Conservation (phyloP, 257 asterid species). For the Solanum tarijense region DNA sequence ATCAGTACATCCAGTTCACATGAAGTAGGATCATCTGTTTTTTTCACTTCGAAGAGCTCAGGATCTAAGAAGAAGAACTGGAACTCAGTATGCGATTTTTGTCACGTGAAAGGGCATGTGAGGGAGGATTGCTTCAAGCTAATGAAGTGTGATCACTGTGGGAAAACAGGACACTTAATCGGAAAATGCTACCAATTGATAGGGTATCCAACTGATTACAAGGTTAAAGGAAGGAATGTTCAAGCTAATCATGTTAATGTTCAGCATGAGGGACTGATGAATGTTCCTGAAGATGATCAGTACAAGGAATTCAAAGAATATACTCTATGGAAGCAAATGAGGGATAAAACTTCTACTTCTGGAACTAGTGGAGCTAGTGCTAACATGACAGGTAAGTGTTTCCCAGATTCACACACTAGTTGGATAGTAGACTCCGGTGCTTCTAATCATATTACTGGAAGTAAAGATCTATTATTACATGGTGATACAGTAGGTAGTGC, state of each 20-base stretch:
- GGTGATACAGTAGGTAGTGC: background rate
- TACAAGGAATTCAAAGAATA: too few species aligned
- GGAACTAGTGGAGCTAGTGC: too few species aligned
- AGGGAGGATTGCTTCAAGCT: background rate
- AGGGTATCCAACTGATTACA: too few species aligned
- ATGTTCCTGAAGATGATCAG: background rate
- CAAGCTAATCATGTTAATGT: background rate
- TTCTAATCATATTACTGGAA: background rate
- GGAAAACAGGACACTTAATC: too few species aligned
- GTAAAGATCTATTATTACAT: too few species aligned
- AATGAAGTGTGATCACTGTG: background rate
- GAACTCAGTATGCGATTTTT: too few species aligned
- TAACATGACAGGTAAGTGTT: background rate
- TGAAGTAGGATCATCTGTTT: background rate
- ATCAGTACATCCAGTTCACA: rapidly evolving
- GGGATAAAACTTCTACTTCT: too few species aligned
- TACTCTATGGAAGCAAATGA: background rate
- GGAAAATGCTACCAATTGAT: too few species aligned
- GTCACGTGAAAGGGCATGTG: background rate
- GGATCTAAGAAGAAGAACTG: too few species aligned
- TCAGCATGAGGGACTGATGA: background rate
- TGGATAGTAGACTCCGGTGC: background rate
- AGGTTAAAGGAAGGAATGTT: too few species aligned
- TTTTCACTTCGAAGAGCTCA: too few species aligned
- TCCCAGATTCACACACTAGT: background rate